Percentiles rank a stretch among this genome's conserved stretches.
Evolutionary conservation across 805 yeast species (phyloP).

Genomic region (Candida rishiriensis): DNA sequence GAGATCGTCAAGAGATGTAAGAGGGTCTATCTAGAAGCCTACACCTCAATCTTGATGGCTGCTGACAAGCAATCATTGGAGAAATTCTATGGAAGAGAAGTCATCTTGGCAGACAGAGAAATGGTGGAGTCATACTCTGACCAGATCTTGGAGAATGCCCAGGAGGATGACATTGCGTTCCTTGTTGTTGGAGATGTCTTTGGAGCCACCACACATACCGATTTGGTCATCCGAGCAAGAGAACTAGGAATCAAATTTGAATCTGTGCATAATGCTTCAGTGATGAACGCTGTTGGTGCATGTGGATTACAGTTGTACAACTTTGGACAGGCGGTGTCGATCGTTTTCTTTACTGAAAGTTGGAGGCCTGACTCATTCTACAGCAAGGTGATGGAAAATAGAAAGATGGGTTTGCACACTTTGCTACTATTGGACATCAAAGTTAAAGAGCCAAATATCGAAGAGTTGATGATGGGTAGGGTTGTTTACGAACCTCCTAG

Average conservation of each 20-base stretch:
- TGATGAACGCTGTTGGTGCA: conserved; percentile 98
- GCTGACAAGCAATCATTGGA: conserved; percentile 74
- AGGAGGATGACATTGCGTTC: conserved; percentile 82
- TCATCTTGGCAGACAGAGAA: conserved; percentile 90
- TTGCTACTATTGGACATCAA: conserved; percentile 84
- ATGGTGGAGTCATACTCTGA: conserved; percentile 89
- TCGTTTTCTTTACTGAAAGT: conserved; percentile 89
- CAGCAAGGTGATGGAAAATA: conserved; percentile 80
- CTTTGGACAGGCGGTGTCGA: conserved; percentile 95
- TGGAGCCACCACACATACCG: conserved; percentile 98
- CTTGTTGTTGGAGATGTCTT: conserved; percentile 96
- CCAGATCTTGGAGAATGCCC: conserved; percentile 70
- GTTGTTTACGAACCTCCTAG: conserved; percentile 94
- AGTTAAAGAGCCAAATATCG: conserved; percentile 94
- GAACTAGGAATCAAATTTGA: conserved; percentile 76
- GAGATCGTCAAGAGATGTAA: conserved; percentile 79
- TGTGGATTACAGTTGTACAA: conserved; percentile 93
- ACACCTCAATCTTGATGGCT: conserved; percentile 93
- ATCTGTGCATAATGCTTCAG: conserved; percentile 90
- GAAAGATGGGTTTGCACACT: conserved; percentile 89
- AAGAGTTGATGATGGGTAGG: conserved; percentile 90
- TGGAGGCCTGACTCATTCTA: conserved; percentile 98
- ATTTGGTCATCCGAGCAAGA: conserved; percentile 85
- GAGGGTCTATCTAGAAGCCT: conserved; percentile 92
- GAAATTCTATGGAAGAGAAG: conserved; percentile 77